Evolutionary conservation across 345 rosid species (phyloP), one percentile per base, ranked within the genome.

Genomic region (Citrus australasica): DNA sequence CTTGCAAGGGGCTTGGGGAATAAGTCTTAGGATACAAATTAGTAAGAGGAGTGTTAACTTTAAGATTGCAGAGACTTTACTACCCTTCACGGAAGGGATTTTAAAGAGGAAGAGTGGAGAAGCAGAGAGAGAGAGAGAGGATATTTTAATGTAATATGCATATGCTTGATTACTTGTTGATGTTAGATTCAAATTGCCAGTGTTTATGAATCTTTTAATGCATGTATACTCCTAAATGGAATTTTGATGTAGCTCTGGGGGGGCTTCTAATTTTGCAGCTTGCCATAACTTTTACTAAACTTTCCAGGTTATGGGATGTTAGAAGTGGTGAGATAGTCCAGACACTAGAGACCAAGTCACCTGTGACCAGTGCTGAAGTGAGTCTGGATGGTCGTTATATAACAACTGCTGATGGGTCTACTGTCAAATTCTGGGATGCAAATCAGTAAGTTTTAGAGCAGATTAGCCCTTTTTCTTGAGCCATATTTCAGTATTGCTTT

Each of bases 291-390:
- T 48, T n/a, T 30, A 14, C 63, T 76, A n/a, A 46, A 76, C 19
- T n/a, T 76, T 56, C 53, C 56, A 86, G 88, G 76, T 79, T 86
- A 48, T 86, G 88, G 88, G 88, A 86, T 67, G 61, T 82, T 30
- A 80, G 88, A 82, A 86, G 85, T 78, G 86, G 88, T 28, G 78
- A 83, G 64, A 86, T 86, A 51, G 85, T 86, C 65, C 83, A 84
- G 69, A 86, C 85, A 22, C 86, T 86, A 17, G 86, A 83, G 67
- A 86, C 88, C 28, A 86, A 78, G 73, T 86, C 86, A 75, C 59
- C 88, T 56, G 86, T 86, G 62, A 86, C 88, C n/a, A 83, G 88
- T 75, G 83, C 88, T 71, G 88, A 86, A 78, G 88, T 86, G 70
- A 83, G 88, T 76, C 88, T 78, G 74, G 88, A 86, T 79, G 86